Evolutionary conservation across 1,284 basidiomycete genomes (phyloP).

Genomic region (Cronartium quercuum): DNA sequence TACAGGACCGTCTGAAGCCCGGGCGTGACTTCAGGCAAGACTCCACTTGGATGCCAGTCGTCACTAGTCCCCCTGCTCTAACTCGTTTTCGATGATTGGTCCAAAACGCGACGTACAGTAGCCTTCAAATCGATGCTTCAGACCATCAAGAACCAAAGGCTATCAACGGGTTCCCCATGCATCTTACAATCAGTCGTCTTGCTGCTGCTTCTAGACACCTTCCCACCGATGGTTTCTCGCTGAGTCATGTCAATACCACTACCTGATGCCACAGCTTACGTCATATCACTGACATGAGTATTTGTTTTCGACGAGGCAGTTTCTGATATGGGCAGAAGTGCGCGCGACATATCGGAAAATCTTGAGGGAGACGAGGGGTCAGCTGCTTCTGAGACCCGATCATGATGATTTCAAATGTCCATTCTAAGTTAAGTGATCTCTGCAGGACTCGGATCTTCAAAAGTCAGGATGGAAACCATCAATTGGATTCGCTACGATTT

Average conservation of each 20-base stretch:
- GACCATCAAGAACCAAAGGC: too few species aligned
- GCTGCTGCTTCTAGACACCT: background rate
- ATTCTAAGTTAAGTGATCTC: background rate
- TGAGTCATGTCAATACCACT: background rate
- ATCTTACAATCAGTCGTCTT: background rate
- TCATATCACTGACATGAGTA: background rate
- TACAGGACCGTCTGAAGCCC: too few species aligned
- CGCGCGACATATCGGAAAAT: background rate
- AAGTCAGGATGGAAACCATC: constrained; percentile 24
- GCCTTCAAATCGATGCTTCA: background rate
- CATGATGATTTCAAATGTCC: background rate
- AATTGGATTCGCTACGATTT: constrained; percentile 33
- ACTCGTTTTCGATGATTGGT: too few species aligned
- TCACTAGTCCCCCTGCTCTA: background rate
- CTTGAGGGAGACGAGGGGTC: background rate
- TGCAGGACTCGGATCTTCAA: constrained; percentile 16
- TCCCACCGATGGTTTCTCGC: background rate
- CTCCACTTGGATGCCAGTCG: too few species aligned
- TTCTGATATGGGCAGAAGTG: background rate
- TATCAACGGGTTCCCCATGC: background rate
- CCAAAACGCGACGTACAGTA: background rate
- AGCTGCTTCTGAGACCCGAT: background rate
- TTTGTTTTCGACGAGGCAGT: background rate
- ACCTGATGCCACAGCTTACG: too few species aligned
- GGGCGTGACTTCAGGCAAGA: too few species aligned